Base-by-base conservation (phyloP, 441 rosid genomes). In the Pelargonium myrrhifolium region DNA sequence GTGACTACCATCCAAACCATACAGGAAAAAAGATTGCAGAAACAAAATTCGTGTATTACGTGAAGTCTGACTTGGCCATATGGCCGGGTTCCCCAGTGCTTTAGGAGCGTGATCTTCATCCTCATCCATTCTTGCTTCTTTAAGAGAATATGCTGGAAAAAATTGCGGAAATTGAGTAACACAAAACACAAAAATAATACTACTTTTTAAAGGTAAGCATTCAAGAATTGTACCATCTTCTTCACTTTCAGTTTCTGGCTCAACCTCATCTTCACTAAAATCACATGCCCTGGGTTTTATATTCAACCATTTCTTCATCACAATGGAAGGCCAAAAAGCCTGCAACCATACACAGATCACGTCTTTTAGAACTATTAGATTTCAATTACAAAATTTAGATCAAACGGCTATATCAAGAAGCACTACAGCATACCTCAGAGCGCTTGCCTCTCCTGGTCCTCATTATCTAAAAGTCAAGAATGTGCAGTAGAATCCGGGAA, bases 301-400 rank as follows among this genome's bases (percentile, higher is more conserved):
- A 71, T 95, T 95, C 37, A 95, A 56, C 99, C 99, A 95, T 79
- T 95, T 95, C 85, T 92, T 95, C 97, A 95, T 86, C 71, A 95
- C 87, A 81, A 86, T 78, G 62, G 98, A 95, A 58, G 98, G 97
- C 98, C 97, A 95, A 74, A 92, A 95, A 42, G 80, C 84, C 98
- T 95, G 83, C 76, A 76, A 75, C 2, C 22, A 71, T 68, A 69
- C 35, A 64, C 64, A 26, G 68, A 75, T 63, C 58, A 67, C 24
- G 59, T 11, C 64, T 39, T 47, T 17, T 2, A 20, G 10, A 53
- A 63, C 6, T n/a, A 20, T 56, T 55, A 59, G 18, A 20, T 3
- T 20, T 49, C 75, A 55, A 59, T 4, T 18, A 14, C 43, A 69
- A 8, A 58, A 65, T n/a, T 31, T 15, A 51, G 31, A 69, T 2